Percentiles rank a stretch among this genome's conserved stretches.
Conservation (phyloP, 495 filamentous ascomycete species). For the Alectoria sarmentosa region DNA sequence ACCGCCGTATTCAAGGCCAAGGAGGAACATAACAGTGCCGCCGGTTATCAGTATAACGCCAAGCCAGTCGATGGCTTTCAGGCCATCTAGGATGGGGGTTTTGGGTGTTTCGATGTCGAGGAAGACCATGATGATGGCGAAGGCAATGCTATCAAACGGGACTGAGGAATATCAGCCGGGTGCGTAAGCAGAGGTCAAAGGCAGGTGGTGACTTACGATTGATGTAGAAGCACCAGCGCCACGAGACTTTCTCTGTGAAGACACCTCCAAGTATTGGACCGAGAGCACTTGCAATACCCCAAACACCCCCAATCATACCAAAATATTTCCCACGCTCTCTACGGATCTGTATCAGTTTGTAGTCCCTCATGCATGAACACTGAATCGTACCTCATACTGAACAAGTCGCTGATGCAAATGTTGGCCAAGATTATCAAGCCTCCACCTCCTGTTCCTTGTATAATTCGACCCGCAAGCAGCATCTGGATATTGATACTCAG, state of each 20-base stretch:
- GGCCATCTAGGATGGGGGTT: constrained; percentile 56
- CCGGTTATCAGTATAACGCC: constrained; percentile 55
- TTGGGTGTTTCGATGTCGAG: constrained; percentile 65
- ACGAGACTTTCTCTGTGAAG: constrained; percentile 56
- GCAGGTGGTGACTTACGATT: constrained; percentile 41
- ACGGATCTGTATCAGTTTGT: constrained; percentile 10
- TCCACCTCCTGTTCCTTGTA: constrained; percentile 82
- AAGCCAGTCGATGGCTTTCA: constrained; percentile 66
- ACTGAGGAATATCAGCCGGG: constrained; percentile 29
- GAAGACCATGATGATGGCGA: constrained; percentile 54
- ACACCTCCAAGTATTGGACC: constrained; percentile 72
- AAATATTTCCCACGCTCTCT: constrained; percentile 59
- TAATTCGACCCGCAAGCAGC: constrained; percentile 65
- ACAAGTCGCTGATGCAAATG: constrained; percentile 75
- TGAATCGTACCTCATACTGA: constrained; percentile 51
- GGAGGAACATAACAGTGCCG: constrained; percentile 62
- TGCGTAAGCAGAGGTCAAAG: neutral
- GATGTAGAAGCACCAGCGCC: constrained; percentile 61
- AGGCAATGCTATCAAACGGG: constrained; percentile 56
- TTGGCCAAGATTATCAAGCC: constrained; percentile 75
- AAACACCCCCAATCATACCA: constrained; percentile 59
- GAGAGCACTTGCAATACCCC: constrained; percentile 66
- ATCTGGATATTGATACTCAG: constrained; percentile 61
- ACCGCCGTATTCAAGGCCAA: constrained; percentile 65
- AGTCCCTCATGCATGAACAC: neutral